Base-by-base conservation (phyloP, 139 green algal genomes). In the Chlorella vulgaris region DNA sequence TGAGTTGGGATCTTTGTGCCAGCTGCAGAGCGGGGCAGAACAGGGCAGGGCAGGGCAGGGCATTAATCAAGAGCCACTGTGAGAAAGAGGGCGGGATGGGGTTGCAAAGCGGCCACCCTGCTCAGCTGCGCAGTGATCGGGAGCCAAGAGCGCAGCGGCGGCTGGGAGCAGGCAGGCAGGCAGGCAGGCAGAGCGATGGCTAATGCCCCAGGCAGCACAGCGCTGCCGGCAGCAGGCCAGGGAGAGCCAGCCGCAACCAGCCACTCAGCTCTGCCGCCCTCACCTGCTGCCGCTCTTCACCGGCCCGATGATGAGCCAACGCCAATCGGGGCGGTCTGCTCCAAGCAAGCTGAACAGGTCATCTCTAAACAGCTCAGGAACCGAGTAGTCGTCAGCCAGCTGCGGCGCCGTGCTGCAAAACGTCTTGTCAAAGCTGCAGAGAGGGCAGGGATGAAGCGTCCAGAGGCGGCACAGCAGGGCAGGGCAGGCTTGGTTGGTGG, bases 281-380 rank as follows among this genome's bases (percentile, higher is more conserved):
- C n/a, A 76, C 69, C 42, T 76, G 51, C 73, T 91, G 33, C 95
- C 95, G 38, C 81, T 93, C 38, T 93, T 87, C 6, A 42, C n/a
- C 1, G 93, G 92, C 2, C 96, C 96, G 7, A 96, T 82, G 77
- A 99, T 99, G 42, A 99, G 88, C 97, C 97, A 99, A 29, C 92
- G 88, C 86, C 69, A 78, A 66, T 89, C 80, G 26, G 86, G 89
- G 29, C 86, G 80, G 8, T 22, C 43, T 2, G 85, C 80, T 22
- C 89, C 92, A 74, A 99, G 76, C 60, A 96, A 71, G 3, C 78
- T 73, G 65, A 99, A 99, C 35, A 99, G 86, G 85, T 99, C 96
- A 29, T 99, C 94, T 2, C 31, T 2, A 74, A 96, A 96, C 19
- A 89, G 81, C 38, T 84, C n/a, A 7, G 92, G 93, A 55, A 93